phyloP scores from a whole-genome alignment of 441 rosid genomes.

The Biscutella laevigata region DNA sequence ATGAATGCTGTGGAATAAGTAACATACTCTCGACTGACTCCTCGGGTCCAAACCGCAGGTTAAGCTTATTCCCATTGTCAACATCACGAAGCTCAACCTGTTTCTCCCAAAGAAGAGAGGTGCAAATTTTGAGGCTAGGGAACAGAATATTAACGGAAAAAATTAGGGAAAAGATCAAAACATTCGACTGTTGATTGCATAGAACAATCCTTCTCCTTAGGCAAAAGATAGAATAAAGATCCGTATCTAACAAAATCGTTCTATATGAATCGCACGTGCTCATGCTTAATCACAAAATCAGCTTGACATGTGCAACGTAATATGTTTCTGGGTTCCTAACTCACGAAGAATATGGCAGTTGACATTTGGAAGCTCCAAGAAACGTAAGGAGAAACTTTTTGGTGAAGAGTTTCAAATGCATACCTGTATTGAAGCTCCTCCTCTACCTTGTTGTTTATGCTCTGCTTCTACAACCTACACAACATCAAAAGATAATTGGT shows the following conservation, averaged over 20 bases:
- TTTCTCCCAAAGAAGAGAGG: neutral
- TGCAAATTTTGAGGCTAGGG: neutral
- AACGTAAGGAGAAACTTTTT: no score
- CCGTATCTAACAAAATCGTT: neutral
- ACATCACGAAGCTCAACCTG: constrained; percentile 91
- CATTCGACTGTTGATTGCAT: neutral
- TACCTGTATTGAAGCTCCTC: constrained; percentile 90
- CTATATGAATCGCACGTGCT: neutral
- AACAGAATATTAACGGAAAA: neutral
- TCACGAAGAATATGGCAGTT: neutral
- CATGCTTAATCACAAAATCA: neutral
- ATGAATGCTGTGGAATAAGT: neutral
- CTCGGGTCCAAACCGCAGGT: constrained; percentile 74
- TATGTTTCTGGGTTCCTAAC: neutral
- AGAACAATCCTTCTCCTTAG: neutral
- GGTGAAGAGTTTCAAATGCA: neutral
- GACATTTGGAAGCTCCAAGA: no score
- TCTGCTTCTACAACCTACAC: constrained; percentile 64
- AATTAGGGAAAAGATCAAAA: neutral
- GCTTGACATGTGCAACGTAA: neutral
- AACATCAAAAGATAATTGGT: neutral
- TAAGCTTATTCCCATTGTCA: constrained; percentile 75
- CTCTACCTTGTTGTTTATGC: constrained; percentile 89
- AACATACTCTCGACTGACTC: constrained; percentile 83
- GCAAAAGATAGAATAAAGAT: neutral